Percentiles rank a stretch among this genome's conserved stretches.
phyloP scores from a whole-genome alignment of 1,139 yeast genomes.

The Williopsis jadinii region DNA sequence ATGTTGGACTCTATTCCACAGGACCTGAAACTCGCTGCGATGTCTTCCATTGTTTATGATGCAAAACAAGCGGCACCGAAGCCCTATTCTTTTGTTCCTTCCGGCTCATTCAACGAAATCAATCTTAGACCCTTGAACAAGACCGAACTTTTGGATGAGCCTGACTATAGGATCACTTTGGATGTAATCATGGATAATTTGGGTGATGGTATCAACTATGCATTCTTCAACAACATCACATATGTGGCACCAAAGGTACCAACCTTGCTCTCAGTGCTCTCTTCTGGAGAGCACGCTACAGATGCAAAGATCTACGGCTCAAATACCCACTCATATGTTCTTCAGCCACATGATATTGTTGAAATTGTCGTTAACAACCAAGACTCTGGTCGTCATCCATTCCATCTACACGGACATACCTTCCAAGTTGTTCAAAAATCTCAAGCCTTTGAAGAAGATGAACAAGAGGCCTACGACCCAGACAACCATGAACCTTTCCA shows the following conservation, averaged over 20 bases:
- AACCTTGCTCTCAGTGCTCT: constrained; percentile 49
- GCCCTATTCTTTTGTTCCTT: constrained; percentile 16
- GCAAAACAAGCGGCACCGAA: constrained; percentile 26
- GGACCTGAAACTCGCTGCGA: constrained; percentile 43
- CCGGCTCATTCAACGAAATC: constrained; percentile 46
- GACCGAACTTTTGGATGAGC: constrained; percentile 41
- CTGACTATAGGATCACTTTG: constrained; percentile 53
- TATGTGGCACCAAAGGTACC: constrained; percentile 63
- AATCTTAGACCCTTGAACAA: constrained; percentile 40
- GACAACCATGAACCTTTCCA: constrained; percentile 40
- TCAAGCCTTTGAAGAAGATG: constrained; percentile 40
- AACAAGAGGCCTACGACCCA: constrained; percentile 48
- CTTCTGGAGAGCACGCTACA: constrained; percentile 39
- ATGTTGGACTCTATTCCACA: constrained; percentile 63
- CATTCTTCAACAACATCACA: constrained; percentile 65
- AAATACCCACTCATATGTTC: constrained; percentile 55
- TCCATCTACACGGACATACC: constrained; percentile 76
- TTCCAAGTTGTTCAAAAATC: constrained; percentile 66
- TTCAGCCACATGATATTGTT: constrained; percentile 53
- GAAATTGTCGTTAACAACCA: constrained; percentile 65
- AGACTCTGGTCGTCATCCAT: constrained; percentile 75
- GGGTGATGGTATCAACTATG: constrained; percentile 69
- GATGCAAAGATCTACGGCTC: constrained; percentile 55
- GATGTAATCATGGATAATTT: constrained; percentile 61
- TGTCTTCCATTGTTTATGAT: constrained; percentile 50